Evolutionary conservation across 2,329 filamentous ascomycete genomes (phyloP).

Genomic region (Claviceps humidiphila): DNA sequence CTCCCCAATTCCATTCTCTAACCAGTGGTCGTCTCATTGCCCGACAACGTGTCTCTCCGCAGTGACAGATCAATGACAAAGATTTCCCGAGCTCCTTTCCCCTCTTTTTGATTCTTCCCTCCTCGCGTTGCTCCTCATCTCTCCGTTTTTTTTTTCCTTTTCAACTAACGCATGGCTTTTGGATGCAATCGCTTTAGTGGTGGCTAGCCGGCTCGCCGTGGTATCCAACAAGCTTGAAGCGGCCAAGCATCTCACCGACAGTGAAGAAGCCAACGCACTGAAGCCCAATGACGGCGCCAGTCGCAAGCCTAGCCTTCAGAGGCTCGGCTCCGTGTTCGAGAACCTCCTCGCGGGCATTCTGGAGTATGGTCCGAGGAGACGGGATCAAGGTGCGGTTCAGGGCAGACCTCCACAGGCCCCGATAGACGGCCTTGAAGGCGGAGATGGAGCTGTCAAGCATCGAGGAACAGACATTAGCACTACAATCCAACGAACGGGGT

Average conservation of each 20-base stretch:
- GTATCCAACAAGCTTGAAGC: constrained; percentile 93
- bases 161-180: not conserved
- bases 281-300: constrained; percentile 65
- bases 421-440: constrained; percentile 79
- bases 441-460: constrained; percentile 46
- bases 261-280: constrained; percentile 96
- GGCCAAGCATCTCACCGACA: constrained; percentile 89
- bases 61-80: no score
- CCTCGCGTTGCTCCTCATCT: no score
- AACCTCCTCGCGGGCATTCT: constrained; percentile 43
- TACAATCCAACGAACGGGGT: not conserved
- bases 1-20: no score
- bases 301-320: constrained; percentile 58
- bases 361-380: constrained; percentile 42
- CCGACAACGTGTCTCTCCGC: no score
- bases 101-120: no score
- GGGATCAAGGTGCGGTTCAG: constrained; percentile 49
- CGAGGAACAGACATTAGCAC: no score
- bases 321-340: no score
- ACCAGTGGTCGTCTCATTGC: no score
- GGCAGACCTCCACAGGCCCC: constrained; percentile 56
- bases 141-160: not conserved
- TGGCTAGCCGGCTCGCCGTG: constrained; percentile 52
- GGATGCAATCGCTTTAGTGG: constrained; percentile 31
- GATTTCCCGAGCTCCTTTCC: no score